Conservation (phyloP, 176 grass and related monocot species). For the Rhynchospora tenuis region DNA sequence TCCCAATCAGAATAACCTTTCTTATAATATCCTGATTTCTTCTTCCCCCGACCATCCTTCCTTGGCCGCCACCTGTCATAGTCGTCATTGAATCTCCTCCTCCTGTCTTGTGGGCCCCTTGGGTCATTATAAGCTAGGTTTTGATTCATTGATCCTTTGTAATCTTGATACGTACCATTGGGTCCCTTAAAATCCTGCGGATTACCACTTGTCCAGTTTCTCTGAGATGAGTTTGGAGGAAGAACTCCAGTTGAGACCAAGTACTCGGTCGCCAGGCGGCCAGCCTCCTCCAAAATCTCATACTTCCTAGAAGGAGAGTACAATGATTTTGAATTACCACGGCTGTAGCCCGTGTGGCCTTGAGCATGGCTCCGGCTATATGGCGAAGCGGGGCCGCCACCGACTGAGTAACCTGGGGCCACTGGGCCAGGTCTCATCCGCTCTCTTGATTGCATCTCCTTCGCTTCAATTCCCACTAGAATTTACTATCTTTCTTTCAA, state of each 20-base stretch:
- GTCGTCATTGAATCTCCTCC: conserved; percentile 47
- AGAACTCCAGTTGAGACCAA: conserved; percentile 76
- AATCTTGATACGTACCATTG: conserved; percentile 17
- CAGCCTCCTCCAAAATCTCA: conserved; percentile 81
- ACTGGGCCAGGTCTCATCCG: conserved; percentile 15
- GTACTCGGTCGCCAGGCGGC: conserved; percentile 89
- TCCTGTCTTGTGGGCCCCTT: conserved; percentile 11
- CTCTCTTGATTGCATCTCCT: conserved; percentile 26
- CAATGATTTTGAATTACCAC: conserved; percentile 18
- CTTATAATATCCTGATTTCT: conserved; percentile 45
- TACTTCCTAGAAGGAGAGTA: conserved; percentile 42
- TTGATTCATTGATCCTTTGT: conserved; percentile 16
- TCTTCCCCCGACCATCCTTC: conserved; percentile 55
- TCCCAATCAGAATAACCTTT: conserved; percentile 55
- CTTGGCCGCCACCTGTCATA: conserved; percentile 22
- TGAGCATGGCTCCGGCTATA: conserved; percentile 22
- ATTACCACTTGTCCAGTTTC: conserved; percentile 19
- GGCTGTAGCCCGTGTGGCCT: conserved; percentile 25
- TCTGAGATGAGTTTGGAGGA: conserved; percentile 41
- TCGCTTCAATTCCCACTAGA: not conserved
- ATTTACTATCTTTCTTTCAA: not conserved
- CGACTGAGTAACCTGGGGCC: not conserved
- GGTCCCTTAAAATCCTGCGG: conserved; percentile 33
- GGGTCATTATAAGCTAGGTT: conserved; percentile 15
- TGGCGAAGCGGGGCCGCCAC: conserved; percentile 7